phyloP scores from a whole-genome alignment of 2,329 filamentous ascomycete genomes.

The Cercospora nicotianae region DNA sequence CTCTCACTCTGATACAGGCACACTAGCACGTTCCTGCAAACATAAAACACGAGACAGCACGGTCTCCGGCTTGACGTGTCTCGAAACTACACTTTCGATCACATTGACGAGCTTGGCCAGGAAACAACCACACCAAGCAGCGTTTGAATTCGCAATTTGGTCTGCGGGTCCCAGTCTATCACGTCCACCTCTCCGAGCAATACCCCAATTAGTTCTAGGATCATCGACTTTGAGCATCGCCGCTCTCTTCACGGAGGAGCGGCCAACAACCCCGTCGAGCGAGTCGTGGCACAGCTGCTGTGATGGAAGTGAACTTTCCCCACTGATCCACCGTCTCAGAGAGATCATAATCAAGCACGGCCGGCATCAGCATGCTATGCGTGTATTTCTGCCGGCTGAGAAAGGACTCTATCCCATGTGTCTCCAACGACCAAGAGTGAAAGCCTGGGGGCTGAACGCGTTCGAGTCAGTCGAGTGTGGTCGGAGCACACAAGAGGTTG shows the following conservation, averaged over 20 bases:
- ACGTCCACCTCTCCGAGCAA: not conserved
- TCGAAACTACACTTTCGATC: not conserved
- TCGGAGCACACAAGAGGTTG: not conserved
- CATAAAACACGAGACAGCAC: not conserved
- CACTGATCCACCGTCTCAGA: not conserved
- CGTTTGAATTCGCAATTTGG: not conserved
- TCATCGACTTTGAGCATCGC: not conserved
- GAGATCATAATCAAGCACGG: not conserved
- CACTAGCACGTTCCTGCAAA: not conserved
- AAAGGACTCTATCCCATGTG: not conserved
- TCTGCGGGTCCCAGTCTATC: not conserved
- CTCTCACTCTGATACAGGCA: slow-evolving; percentile 3
- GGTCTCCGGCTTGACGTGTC: not conserved
- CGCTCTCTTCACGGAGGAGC: not conserved
- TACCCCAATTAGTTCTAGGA: not conserved
- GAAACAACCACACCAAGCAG: not conserved
- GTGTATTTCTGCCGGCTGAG: not conserved
- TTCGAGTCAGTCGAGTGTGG: not conserved
- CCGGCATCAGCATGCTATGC: not conserved
- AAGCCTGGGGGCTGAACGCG: not conserved
- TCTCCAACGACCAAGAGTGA: not conserved
- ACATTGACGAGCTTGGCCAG: not conserved
- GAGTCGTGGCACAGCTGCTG: not conserved
- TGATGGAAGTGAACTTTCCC: not conserved
- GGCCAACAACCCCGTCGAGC: not conserved